Base-by-base conservation (phyloP, 2,329 filamentous ascomycete genomes). In the Trichoderma semiorbis region DNA sequence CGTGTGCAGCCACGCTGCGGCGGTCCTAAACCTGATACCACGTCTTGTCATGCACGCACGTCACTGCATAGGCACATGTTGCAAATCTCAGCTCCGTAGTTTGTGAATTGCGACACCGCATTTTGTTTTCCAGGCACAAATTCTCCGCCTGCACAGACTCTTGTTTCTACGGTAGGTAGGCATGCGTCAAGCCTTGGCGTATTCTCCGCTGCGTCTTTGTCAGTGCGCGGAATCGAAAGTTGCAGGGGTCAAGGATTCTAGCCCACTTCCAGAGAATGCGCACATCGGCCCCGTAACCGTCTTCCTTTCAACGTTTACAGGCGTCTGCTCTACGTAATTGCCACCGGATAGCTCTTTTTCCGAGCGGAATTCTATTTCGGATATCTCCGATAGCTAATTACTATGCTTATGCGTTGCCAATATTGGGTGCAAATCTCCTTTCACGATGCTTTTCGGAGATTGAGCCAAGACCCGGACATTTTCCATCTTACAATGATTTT, bases 371-470 rank as follows among this genome's bases (percentile, higher is more conserved):
- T 12, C 34, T n/a, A 50, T 50, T 26, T 62, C 67, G 67, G 67
- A 69, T 62, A 69, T 69, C 57, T 62, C 67, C 67, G 67, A 53
- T 24, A 53, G 21, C 28, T 69, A 34, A 69, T 69, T 69, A 62
- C 67, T 50, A 50, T 50, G 39, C 30, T 58, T 39, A 50, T 62
- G 39, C 67, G 26, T 53, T 21, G 47, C 14, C 24, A 39, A 39
- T 34, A 24, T 7, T 47, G 14, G 28, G 55, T 6, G 36, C 53
- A 47, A 43, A 69, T 30, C 10, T 57, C 34, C 24, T 57, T 28
- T 57, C 32, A 18, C 36, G 32, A 67, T 39, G 30, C 8, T 11
- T 5, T 16, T 36, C 34, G 32, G 53, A 57, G 50, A 26, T 67
- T 57, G 12, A 47, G 7, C 18, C n/a, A 21, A 60, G 18, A 21